Evolutionary conservation across 1,284 basidiomycete species (phyloP).

Genomic region (Moesziomyces aphidis): DNA sequence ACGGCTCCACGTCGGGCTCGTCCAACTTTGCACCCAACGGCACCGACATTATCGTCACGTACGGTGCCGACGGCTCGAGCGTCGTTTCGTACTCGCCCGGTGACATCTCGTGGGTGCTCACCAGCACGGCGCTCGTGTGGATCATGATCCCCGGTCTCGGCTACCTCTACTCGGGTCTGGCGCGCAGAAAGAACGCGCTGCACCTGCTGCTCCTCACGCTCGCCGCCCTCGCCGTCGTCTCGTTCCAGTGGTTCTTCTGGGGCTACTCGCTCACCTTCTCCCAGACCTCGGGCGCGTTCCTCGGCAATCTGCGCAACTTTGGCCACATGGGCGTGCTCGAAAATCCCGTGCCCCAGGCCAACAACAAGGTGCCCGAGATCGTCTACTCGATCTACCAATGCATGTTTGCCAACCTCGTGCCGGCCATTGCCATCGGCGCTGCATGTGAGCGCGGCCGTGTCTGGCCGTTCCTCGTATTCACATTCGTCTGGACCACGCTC

Average conservation of each 20-base stretch:
- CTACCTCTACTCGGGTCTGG: conserved; percentile 89
- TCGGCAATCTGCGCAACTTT: conserved; percentile 77
- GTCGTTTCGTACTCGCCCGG: conserved; percentile 51
- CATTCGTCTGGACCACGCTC: conserved; percentile 85
- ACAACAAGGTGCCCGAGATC: conserved; percentile 72
- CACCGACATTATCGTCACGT: conserved; percentile 64
- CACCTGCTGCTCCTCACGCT: conserved; percentile 71
- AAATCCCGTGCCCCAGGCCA: conserved; percentile 77
- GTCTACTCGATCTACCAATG: conserved; percentile 69
- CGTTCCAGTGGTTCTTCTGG: conserved; percentile 74
- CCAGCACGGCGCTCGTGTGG: conserved; percentile 82
- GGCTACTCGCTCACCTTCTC: conserved; percentile 70
- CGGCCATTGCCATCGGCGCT: conserved; percentile 72
- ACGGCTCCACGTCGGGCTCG: conserved; percentile 23
- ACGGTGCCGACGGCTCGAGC: conserved; percentile 41
- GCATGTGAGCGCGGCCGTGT: conserved; percentile 89
- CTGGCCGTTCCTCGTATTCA: conserved; percentile 86
- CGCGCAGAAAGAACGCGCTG: conserved; percentile 75
- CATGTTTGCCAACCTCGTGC: conserved; percentile 71
- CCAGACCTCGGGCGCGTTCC: conserved; percentile 76
- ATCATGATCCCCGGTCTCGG: conserved; percentile 75
- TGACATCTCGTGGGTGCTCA: conserved; percentile 72
- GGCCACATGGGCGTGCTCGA: conserved; percentile 78
- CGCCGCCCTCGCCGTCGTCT: conserved; percentile 62
- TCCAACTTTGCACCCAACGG: conserved; percentile 31